Evolutionary conservation across 805 yeast genomes (phyloP), one percentile per base, ranked within the genome.

Genomic region (Hanseniaspora clermontiae): DNA sequence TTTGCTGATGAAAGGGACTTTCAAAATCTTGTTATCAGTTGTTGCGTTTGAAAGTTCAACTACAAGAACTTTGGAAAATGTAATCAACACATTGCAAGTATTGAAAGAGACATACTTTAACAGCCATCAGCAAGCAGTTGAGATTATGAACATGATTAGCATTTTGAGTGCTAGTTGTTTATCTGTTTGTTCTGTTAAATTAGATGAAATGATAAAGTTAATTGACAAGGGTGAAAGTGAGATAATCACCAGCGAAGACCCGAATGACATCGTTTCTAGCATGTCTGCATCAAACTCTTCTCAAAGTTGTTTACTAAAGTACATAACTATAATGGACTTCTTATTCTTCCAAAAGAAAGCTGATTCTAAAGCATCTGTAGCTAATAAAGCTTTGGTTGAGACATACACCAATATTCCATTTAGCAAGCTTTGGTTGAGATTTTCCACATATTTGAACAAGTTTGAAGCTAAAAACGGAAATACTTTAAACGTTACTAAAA

Each of bases 291-390:
- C 89, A 1, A 80, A 85, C 43, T 85, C 96, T 0, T 89, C 85
- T 59, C 97, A 93, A 66, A 86, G 96, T 8, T 89, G 88, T 63
- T 69, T 93, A n/a, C 72, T 91, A 55, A 76, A 96, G 52, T 82
- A 88, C 2, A 73, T 90, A 59, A 89, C 97, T 0, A 95, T 96
- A 0, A 74, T 90, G 58, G 96, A 90, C 63, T 87, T 84, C 62
- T 73, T 90, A 64, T 84, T 79, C 66, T 87, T 82, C 53, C 63
- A 65, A 42, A 63, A 61, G 24, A 49, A 60, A 27, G 58, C 62
- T 19, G 56, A 59, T 24, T 55, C 60, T 38, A 53, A 57, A 8
- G 51, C 58, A 24, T 58, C 58, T 15, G 64, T 64, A 9, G 65
- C 62, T 32, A 64, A 65, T 11, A 61, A 60, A 2, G 63, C 64